Evolutionary conservation across 176 grass and related monocot genomes (phyloP).

Genomic region (Carex myosuroides): DNA sequence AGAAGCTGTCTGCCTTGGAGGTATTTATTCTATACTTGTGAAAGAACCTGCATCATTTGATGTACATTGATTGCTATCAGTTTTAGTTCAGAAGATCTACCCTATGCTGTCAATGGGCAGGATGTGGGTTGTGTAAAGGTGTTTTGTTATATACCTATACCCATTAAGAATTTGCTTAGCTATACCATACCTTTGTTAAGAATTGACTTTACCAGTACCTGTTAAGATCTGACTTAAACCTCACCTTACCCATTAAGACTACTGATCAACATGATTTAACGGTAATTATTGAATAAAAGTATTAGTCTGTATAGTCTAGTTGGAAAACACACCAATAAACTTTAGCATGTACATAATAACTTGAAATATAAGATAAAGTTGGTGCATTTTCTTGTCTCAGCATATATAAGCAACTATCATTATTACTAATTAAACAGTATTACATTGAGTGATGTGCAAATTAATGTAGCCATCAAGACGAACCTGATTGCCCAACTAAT

Average conservation of each 20-base stretch:
- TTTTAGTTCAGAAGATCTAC: not conserved
- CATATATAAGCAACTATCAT: not conserved
- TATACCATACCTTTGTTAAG: not conserved
- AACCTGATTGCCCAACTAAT: not conserved
- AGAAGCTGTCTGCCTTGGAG: slow-evolving; percentile 75
- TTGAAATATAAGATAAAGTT: not conserved
- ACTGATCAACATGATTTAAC: not conserved
- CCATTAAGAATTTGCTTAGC: not conserved
- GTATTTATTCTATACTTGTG: slow-evolving; percentile 27
- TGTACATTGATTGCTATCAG: not conserved
- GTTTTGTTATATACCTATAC: not conserved
- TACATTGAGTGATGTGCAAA: not conserved
- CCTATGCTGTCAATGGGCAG: not conserved
- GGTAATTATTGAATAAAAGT: no score
- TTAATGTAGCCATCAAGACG: not conserved
- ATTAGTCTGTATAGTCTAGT: not conserved
- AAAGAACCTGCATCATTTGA: not conserved
- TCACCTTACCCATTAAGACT: not conserved
- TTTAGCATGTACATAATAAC: not conserved
- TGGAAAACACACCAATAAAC: not conserved
- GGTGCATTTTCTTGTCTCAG: not conserved
- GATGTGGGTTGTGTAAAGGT: not conserved
- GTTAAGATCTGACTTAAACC: not conserved
- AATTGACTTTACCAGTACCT: not conserved
- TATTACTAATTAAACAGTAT: not conserved